Evolutionary conservation across 768 basidiomycete genomes (phyloP), one percentile per base, ranked within the genome.

Genomic region (Leccinum uliginosum): DNA sequence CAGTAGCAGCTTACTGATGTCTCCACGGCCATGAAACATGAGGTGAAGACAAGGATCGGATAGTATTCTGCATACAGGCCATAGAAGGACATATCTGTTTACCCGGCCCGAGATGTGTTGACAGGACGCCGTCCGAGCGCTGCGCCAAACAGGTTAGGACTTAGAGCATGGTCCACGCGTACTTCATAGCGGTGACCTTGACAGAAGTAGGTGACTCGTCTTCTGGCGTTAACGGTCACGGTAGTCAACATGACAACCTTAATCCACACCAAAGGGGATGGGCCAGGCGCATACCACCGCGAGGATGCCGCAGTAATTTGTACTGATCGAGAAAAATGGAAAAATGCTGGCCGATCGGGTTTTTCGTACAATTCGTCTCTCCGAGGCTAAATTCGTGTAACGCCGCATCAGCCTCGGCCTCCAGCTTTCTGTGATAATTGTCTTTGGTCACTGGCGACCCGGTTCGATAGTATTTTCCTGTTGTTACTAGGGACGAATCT

Each of bases 181-280:
- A 35, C 54, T 34, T 53, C 43, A 44, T 9, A 15, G 23, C 26
- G 50, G 49, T 19, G 48, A 17, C 32, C 50, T 34, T 50, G 38
- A 51, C 29, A 24, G 24, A 21, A 9, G 57, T 50, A 53, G 4
- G 30, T 3, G 26, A 29, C 32, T 34, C 4, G 15, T 43, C 27
- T 38, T 32, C 53, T 45, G 34, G 29, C 26, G 26, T 30, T 54
- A n/a, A n/a, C n/a, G n/a, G n/a, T n/a, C n/a, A 34, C 15, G 15
- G 6, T 15, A 34, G 34, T 15, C 34, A 11, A 32, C 2, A 14
- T 34, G 23, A 9, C 53, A 56, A 56, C 55, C 35, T 54, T 52
- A 52, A 52, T 50, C 27, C 34, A 32, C 45, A 51, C 51, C 29
- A 56, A 59, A 52, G 34, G 21, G n/a, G 38, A 45, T 24, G 4